These are phyloP conservation scores for Achlya hypogyna DNA, from an alignment of 352 stramenopile genomes.

Conservation along the genomic window DNA sequence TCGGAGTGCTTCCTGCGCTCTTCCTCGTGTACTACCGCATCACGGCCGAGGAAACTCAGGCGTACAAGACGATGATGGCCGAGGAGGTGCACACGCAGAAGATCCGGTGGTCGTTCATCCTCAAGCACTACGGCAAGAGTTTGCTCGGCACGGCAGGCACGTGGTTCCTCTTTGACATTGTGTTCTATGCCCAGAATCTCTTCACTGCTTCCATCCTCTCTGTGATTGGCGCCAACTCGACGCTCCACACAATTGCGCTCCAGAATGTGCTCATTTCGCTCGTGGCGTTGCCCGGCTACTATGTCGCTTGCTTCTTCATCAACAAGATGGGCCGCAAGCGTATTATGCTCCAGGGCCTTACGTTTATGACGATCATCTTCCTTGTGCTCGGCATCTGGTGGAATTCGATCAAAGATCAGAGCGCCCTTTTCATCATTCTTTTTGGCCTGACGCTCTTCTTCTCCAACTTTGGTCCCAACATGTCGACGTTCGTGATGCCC, in stretches of 20 bases:
- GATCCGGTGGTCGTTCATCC: constrained; percentile 19
- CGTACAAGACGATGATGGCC: constrained; percentile 19
- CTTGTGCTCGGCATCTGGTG: constrained; percentile 21
- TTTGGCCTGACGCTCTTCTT: too few relatives aligned
- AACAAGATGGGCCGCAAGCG: constrained; percentile 25
- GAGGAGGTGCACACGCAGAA: not conserved
- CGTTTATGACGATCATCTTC: constrained; percentile 19
- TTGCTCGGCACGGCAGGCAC: constrained; percentile 26
- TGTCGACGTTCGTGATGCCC: too few relatives aligned
- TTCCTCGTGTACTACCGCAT: constrained; percentile 16
- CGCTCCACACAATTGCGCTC: constrained; percentile 19
- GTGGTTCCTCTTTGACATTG: too few relatives aligned
- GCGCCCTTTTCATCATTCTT: constrained; percentile 23
- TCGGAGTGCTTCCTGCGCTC: constrained; percentile 18
- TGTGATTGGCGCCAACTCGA: constrained; percentile 1
- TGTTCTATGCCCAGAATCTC: too few relatives aligned
- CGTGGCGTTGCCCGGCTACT: constrained; percentile 32
- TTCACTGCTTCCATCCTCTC: constrained; percentile 22
- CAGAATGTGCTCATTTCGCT: constrained; percentile 23
- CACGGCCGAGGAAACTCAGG: too few relatives aligned
- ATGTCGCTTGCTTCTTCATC: constrained; percentile 28
- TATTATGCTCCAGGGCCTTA: constrained; percentile 27
- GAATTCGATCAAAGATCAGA: constrained; percentile 15
- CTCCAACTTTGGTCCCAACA: too few relatives aligned
- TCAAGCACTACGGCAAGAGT: constrained; percentile 19